Evolutionary conservation across 257 asterid species (phyloP), one percentile per base, ranked within the genome.

Genomic region (Coffea canephora): DNA sequence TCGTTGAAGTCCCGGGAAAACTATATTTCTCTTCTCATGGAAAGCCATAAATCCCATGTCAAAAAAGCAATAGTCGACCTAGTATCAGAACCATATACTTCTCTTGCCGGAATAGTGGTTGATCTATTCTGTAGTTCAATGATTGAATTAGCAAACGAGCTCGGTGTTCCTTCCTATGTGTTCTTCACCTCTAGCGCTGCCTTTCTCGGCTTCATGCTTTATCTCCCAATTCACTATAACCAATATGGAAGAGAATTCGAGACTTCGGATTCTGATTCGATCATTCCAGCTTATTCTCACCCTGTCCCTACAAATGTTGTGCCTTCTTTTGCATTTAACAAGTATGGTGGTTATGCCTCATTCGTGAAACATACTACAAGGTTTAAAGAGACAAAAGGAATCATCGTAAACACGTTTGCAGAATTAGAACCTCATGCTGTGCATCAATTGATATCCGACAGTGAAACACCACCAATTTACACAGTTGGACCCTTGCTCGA

Each of bases 131-230:
- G 79, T 55, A 57, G 48, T 10, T 25, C 72, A 43, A 62, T 76
- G 79, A 76, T 76, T 76, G 79, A 76, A 45, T 72, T 76, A 0
- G 79, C 79, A 10, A 67, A 25, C 46, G 79, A 76, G 48, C 79
- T 76, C 0, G 31, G 18, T 15, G 62, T 76, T 76, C 73, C 79
- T 64, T 12, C 46, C 1, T 76, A 76, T 45, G 48, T 76, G 34
- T 76, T 41, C 62, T 76, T 76, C 73, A 8, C 72, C 39, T 76
- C 73, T 18, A 13, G 31, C 16, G 79, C 79, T 46, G 79, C 79
- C 34, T 76, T 76, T 76, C 73, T 76, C 6, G 79, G 79, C 3
- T 54, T 76, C 36, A 62, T 76, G 73, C 31, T 76, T 64, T 46
- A 76, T 76, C 79, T 76, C 18, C 79, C 79, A 8, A 41, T 46